Evolutionary conservation across 768 basidiomycete genomes (phyloP).

Genomic region (Agaricus sinodeliciosus): DNA sequence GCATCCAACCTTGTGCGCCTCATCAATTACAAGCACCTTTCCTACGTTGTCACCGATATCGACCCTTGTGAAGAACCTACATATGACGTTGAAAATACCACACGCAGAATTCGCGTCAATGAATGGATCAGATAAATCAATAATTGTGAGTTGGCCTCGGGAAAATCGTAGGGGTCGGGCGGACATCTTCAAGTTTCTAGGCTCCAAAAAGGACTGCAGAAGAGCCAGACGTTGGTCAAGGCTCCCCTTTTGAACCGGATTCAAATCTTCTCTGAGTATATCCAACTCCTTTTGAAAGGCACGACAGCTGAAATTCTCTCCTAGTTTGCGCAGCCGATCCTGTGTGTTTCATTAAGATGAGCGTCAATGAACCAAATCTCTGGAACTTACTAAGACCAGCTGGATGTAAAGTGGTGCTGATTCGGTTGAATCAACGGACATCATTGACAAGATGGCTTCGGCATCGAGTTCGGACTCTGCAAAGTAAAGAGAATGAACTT

Average conservation of each 20-base stretch:
- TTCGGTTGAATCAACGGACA: slow-evolving; percentile 60
- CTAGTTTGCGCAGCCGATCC: slow-evolving; percentile 58
- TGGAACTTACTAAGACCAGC: slow-evolving; percentile 45
- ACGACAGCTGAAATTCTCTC: slow-evolving; percentile 48
- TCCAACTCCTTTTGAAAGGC: slow-evolving; percentile 44
- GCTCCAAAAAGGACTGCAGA: slow-evolving; percentile 49
- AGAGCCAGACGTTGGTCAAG: slow-evolving; percentile 61
- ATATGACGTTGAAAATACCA: slow-evolving; percentile 63
- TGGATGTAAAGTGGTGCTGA: slow-evolving; percentile 66
- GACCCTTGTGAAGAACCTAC: slow-evolving; percentile 56
- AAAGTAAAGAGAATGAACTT: slow-evolving; percentile 49
- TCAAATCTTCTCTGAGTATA: slow-evolving; percentile 43
- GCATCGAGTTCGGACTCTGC: slow-evolving; percentile 59
- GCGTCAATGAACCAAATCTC: background rate
- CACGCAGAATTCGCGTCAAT: slow-evolving; percentile 63
- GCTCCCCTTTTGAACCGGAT: slow-evolving; percentile 45
- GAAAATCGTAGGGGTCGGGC: slow-evolving; percentile 33
- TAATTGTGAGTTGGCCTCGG: slow-evolving; percentile 54
- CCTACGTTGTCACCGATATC: slow-evolving; percentile 42
- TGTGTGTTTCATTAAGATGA: slow-evolving; percentile 15
- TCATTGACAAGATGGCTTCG: slow-evolving; percentile 65
- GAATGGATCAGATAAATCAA: slow-evolving; percentile 71
- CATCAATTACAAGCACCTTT: slow-evolving; percentile 67
- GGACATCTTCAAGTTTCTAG: background rate
- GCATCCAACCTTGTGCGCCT: slow-evolving; percentile 59